Conservation (phyloP, 805 yeast species). For the Wickerhamomyces canadensis region DNA sequence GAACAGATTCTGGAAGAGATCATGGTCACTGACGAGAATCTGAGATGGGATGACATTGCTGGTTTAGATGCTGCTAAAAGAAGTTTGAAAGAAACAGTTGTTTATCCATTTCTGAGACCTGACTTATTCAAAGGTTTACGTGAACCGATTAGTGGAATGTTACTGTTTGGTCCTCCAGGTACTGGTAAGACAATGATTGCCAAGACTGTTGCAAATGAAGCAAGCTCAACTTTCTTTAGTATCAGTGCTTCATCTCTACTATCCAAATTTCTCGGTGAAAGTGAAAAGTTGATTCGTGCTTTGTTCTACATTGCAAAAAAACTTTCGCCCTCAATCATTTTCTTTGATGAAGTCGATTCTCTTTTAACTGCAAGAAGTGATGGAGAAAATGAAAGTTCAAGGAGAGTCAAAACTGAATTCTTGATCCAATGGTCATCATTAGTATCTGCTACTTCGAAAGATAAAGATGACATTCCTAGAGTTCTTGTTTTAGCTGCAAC, state of each 20-base stretch:
- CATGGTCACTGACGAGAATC: slow-evolving; percentile 86
- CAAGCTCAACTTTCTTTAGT: slow-evolving; percentile 88
- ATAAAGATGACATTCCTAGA: slow-evolving; percentile 32
- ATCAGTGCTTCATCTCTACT: slow-evolving; percentile 89
- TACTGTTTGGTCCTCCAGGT: slow-evolving; percentile 96
- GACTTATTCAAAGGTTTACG: slow-evolving; percentile 87
- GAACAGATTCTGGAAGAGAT: slow-evolving; percentile 85
- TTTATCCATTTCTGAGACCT: slow-evolving; percentile 91
- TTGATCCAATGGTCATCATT: slow-evolving; percentile 93
- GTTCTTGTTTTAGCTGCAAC: slow-evolving; percentile 94
- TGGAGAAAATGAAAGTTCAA: slow-evolving; percentile 80
- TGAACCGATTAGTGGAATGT: slow-evolving; percentile 96
- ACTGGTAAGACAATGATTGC: slow-evolving; percentile 99
- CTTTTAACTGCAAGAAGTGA: slow-evolving; percentile 75
- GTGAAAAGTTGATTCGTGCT: slow-evolving; percentile 89
- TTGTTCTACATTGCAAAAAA: slow-evolving; percentile 79
- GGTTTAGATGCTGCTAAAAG: slow-evolving; percentile 85
- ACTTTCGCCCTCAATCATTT: slow-evolving; percentile 88
- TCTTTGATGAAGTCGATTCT: slow-evolving; percentile 95
- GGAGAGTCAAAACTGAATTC: slow-evolving; percentile 91
- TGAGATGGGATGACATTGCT: slow-evolving; percentile 94
- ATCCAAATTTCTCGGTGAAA: slow-evolving; percentile 76
- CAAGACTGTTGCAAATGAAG: slow-evolving; percentile 94
- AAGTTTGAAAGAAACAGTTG: slow-evolving; percentile 91
- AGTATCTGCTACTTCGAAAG: slow-evolving; percentile 73